A percentile compares a stretch with the other conserved stretches of the same genome.
Conservation (phyloP, 495 filamentous ascomycete genomes). For the Halenospora varia region DNA sequence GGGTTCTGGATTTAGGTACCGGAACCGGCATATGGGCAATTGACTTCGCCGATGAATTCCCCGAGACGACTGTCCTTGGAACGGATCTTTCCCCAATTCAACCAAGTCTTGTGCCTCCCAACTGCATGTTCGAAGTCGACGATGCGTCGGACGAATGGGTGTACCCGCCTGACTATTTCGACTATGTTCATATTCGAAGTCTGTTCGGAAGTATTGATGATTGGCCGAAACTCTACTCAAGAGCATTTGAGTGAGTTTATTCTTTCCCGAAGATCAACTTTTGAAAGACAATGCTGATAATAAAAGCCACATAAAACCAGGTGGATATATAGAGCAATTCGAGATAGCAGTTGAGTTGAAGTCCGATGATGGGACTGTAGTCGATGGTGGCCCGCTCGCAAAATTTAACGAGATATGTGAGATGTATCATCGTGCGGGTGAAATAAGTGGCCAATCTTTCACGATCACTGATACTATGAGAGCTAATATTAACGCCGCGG, state of each 20-base stretch:
- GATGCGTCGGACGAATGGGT: slow-evolving; percentile 47
- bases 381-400: slow-evolving; percentile 33
- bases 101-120: slow-evolving; percentile 33
- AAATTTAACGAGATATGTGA: slow-evolving; percentile 42
- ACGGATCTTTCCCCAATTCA: slow-evolving; percentile 47
- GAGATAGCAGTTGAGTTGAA: slow-evolving; percentile 38
- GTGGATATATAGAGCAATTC: slow-evolving; percentile 47
- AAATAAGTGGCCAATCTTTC: slow-evolving; percentile 43
- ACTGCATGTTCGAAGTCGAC: slow-evolving; percentile 55
- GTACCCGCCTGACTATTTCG: slow-evolving; percentile 39
- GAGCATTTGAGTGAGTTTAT: slow-evolving; percentile 23
- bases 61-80: slow-evolving; percentile 52
- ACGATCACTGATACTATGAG: slow-evolving; percentile 25
- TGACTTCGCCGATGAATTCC: slow-evolving; percentile 39
- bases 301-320: slow-evolving; percentile 44
- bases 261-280: too few species aligned
- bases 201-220: slow-evolving; percentile 52
- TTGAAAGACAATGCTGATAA: too few species aligned
- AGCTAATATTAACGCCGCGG: neutral
- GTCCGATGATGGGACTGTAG: slow-evolving; percentile 50
- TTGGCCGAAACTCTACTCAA: slow-evolving; percentile 42
- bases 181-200: slow-evolving; percentile 58
- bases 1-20: slow-evolving; percentile 37
- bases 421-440: slow-evolving; percentile 38
- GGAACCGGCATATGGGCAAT: slow-evolving; percentile 48